Base-by-base conservation (phyloP, 768 basidiomycete genomes). In the Termitomyces sp. region DNA sequence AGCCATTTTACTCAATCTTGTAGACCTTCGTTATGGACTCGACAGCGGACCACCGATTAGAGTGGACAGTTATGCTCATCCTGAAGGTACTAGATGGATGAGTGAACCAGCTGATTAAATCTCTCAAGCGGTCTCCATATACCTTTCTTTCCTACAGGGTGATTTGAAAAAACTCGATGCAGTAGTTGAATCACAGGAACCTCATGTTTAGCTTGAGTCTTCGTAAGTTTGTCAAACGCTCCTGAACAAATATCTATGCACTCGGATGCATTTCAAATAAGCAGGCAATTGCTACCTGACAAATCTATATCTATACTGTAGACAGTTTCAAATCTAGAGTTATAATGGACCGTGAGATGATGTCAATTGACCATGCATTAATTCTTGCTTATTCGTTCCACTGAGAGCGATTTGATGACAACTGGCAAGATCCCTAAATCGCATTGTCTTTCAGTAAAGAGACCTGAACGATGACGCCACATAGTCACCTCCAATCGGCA, bases 401-500 rank as follows among this genome's bases (percentile, higher is more conserved):
- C 22, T 54, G 40, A 56, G 53, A 3, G 55, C 10, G 62, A 62
- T 53, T 62, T 62, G 9, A 67, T 40, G 3, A 65, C 60, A 24
- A 67, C 55, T 1, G 65, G 65, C 35, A 67, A 52, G 33, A 67
- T 58, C 32, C 66, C 66, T 67, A 48, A 10, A 26, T 14, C 36
- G 38, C 46, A 24, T 40, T 38, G 26, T 48, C 18, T 33, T 33
- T 2, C 18, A 57, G 47, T 33, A 8, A 18, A 20, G n/a, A 30
- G 33, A 13, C 38, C n/a, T 20, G 3, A 46, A 36, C 3, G 51
- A 53, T 43, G 13, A 24, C 0, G 22, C 44, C 10, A 26, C 7
- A 45, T 51, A 69, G 78, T 64, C 46, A 81, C 89, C 88, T 75
- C 88, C 88, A 8, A 86, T 87, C 0, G 82, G 79, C 28, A 89